Conservation (phyloP, 1,139 yeast genomes). For the Nakaseomyces kungkrabaensis region DNA sequence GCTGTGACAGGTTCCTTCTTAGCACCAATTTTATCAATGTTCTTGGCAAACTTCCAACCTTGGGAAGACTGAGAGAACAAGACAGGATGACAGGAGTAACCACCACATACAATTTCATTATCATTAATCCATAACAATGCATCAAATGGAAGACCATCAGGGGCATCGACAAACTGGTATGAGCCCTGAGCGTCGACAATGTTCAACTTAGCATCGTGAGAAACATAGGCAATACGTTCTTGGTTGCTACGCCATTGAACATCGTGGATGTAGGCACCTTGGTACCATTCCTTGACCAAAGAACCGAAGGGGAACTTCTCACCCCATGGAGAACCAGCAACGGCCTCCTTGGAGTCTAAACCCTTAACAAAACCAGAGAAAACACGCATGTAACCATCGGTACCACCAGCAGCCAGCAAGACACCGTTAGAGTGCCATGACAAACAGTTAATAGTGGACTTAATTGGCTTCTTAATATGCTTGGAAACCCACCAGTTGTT, state of each 20-base stretch:
- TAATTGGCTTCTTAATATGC: slow-evolving; percentile 87
- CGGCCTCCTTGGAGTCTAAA: slow-evolving; percentile 69
- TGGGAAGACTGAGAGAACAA: slow-evolving; percentile 61
- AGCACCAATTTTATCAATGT: slow-evolving; percentile 50
- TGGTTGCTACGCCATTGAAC: slow-evolving; percentile 74
- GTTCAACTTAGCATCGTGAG: slow-evolving; percentile 69
- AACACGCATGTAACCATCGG: slow-evolving; percentile 91
- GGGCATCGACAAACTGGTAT: slow-evolving; percentile 66
- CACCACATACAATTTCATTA: slow-evolving; percentile 69
- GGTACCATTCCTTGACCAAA: slow-evolving; percentile 73
- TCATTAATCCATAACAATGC: slow-evolving; percentile 62
- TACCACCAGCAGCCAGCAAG: slow-evolving; percentile 80
- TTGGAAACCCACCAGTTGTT: slow-evolving; percentile 99
- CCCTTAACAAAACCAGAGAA: slow-evolving; percentile 91
- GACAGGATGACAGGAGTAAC: slow-evolving; percentile 86
- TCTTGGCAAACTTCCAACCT: slow-evolving; percentile 59
- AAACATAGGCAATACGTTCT: slow-evolving; percentile 64
- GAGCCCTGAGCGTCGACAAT: slow-evolving; percentile 37
- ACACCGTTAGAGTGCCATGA: slow-evolving; percentile 96
- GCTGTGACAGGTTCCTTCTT: slow-evolving; percentile 18
- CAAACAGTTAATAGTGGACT: slow-evolving; percentile 73
- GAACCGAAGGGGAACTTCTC: slow-evolving; percentile 93
- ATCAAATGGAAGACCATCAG: slow-evolving; percentile 74
- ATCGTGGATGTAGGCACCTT: slow-evolving; percentile 90
- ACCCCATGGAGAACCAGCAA: slow-evolving; percentile 75